phyloP scores from a whole-genome alignment of 2,329 filamentous ascomycete species.

The Phyllosticta ampelicida region DNA sequence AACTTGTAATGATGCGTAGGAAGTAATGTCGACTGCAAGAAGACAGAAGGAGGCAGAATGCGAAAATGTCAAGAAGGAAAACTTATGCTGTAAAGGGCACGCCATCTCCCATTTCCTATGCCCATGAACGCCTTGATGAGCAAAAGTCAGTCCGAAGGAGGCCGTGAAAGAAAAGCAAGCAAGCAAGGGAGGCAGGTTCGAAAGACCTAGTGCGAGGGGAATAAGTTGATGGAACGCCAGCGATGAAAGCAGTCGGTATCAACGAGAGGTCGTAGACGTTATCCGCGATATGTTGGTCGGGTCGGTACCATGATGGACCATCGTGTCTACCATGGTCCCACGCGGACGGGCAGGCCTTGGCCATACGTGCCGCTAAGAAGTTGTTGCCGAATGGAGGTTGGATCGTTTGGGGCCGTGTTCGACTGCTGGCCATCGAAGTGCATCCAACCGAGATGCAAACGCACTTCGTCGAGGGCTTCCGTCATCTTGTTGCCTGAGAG shows the following conservation, averaged over 20 bases:
- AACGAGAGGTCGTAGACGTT: constrained; percentile 17
- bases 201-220: background rate
- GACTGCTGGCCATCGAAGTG: constrained; percentile 31
- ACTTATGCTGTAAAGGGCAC: background rate
- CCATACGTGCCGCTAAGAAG: constrained; percentile 48
- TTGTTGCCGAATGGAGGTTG: constrained; percentile 33
- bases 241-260: background rate
- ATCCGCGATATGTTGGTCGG: constrained; percentile 25
- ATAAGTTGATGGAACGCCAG: background rate
- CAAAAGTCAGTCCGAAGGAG: background rate
- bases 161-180: background rate
- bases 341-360: constrained; percentile 40
- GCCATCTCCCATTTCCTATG: background rate
- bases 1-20: background rate
- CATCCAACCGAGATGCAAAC: constrained; percentile 69
- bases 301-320: constrained; percentile 18
- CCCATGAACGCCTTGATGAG: background rate
- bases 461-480: constrained; percentile 67
- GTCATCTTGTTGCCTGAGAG: constrained; percentile 72
- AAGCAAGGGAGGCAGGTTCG: background rate
- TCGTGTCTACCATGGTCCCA: constrained; percentile 42
- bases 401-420: constrained; percentile 15
- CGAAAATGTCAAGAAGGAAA: background rate
- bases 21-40: background rate
- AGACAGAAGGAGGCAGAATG: background rate